Conservation (phyloP, 768 basidiomycete species). For the Naganishia vaughanmartiniae region DNA sequence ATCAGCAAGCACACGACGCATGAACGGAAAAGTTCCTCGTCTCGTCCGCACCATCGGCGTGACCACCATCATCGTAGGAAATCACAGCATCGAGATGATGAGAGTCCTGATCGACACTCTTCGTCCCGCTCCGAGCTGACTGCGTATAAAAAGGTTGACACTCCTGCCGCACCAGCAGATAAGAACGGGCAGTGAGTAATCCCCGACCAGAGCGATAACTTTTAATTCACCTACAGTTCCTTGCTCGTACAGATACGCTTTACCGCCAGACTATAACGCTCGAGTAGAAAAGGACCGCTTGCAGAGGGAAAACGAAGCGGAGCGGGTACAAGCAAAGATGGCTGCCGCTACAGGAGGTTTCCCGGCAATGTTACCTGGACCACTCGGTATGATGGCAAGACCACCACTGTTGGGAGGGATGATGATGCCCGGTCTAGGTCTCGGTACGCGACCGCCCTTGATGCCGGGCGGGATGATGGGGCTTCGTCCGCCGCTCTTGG, state of each 20-base stretch:
- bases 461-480: constrained; percentile 17
- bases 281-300: constrained; percentile 5
- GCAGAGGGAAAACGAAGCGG: background rate
- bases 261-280: constrained; percentile 12
- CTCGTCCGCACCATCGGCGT: too few species aligned
- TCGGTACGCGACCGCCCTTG: background rate
- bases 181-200: background rate
- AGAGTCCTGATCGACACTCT: constrained; percentile 6
- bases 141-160: background rate
- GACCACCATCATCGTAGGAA: background rate
- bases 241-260: background rate
- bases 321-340: background rate
- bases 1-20: background rate
- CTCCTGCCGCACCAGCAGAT: constrained; percentile 11
- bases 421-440: background rate
- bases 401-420: background rate
- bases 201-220: background rate
- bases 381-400: background rate
- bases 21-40: too few species aligned
- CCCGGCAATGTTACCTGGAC: constrained; percentile 1
- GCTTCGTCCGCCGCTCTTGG: constrained; percentile 15
- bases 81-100: background rate
- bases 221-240: background rate
- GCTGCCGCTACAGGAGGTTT: background rate
- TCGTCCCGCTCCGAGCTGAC: background rate